A percentile compares a stretch with the other conserved stretches of the same genome.
phyloP scores from a whole-genome alignment of 2,329 filamentous ascomycete genomes.

The Claviceps purpurea region DNA sequence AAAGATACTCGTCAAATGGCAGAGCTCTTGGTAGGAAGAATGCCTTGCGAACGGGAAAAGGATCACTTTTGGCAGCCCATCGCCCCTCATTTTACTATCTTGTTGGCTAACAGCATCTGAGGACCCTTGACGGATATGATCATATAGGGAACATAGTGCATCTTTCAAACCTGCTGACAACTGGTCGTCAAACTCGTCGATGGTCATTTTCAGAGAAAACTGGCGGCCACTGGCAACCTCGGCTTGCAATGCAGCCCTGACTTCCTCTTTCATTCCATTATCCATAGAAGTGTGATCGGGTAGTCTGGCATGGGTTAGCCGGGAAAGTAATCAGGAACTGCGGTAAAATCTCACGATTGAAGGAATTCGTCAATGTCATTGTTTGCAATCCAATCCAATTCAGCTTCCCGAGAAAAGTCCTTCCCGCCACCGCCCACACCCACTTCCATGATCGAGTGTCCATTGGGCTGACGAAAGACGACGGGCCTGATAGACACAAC shows the following conservation, averaged over 20 bases:
- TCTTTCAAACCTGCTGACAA: constrained; percentile 6
- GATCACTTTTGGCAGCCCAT: constrained; percentile 28
- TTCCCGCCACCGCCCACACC: constrained; percentile 70
- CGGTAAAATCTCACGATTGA: constrained; percentile 15
- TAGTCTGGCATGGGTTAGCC: constrained; percentile 9
- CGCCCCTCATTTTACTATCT: background rate
- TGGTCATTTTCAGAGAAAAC: constrained; percentile 14
- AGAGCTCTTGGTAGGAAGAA: constrained; percentile 72
- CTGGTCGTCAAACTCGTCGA: constrained; percentile 8
- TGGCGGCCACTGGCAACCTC: constrained; percentile 12
- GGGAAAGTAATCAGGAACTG: background rate
- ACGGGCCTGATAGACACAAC: constrained; percentile 71
- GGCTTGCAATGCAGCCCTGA: constrained; percentile 8
- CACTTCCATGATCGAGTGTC: constrained; percentile 53
- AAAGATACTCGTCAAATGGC: constrained; percentile 54
- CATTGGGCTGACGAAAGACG: constrained; percentile 47
- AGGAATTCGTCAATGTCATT: constrained; percentile 38
- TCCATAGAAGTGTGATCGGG: constrained; percentile 5
- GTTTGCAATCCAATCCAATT: constrained; percentile 46
- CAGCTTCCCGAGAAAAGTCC: constrained; percentile 55
- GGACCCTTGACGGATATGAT: background rate
- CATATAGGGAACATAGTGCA: background rate
- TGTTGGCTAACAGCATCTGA: background rate
- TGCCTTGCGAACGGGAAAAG: constrained; percentile 79
- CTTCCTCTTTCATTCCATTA: constrained; percentile 1